Percentiles rank a stretch among this genome's conserved stretches.
These are phyloP conservation scores for Arachis monticola DNA, from an alignment of 331 rosid species.

Conservation along the genomic window DNA sequence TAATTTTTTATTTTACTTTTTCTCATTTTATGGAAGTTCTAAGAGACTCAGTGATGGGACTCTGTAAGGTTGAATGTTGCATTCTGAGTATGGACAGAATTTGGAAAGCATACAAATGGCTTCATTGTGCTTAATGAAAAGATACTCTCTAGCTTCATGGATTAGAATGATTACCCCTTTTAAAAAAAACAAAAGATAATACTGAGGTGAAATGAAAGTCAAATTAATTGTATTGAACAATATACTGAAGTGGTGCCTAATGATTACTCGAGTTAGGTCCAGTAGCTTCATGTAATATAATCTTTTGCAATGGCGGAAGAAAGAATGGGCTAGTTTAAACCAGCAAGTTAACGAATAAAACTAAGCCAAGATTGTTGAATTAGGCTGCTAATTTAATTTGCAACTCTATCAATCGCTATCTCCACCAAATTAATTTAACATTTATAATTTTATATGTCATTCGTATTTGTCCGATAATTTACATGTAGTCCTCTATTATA, in stretches of 20 bases:
- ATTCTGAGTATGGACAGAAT: neutral
- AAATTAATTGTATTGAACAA: neutral
- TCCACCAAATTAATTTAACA: neutral
- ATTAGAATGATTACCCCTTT: neutral
- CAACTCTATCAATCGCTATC: conserved; percentile 26
- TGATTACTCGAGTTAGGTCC: neutral
- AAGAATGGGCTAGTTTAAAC: conserved; percentile 2
- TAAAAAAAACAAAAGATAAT: too few species aligned
- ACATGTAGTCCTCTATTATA: too few species aligned
- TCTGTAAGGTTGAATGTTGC: too few species aligned
- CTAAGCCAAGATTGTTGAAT: neutral
- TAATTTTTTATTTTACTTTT: too few species aligned
- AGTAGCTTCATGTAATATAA: neutral
- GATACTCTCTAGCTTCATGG: neutral
- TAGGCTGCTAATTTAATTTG: neutral
- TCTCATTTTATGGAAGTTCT: neutral
- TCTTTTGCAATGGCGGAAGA: neutral
- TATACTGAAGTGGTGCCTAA: neutral
- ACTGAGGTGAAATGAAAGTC: neutral
- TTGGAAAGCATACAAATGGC: neutral
- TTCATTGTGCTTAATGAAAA: conserved; percentile 24
- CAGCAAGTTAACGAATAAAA: conserved; percentile 13
- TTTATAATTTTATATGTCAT: neutral
- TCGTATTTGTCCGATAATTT: too few species aligned
- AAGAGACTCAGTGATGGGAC: too few species aligned